A percentile compares a stretch with the other conserved stretches of the same genome.
Evolutionary conservation across 2,329 filamentous ascomycete species (phyloP).

Genomic region (Phaeosphaeria sp.): DNA sequence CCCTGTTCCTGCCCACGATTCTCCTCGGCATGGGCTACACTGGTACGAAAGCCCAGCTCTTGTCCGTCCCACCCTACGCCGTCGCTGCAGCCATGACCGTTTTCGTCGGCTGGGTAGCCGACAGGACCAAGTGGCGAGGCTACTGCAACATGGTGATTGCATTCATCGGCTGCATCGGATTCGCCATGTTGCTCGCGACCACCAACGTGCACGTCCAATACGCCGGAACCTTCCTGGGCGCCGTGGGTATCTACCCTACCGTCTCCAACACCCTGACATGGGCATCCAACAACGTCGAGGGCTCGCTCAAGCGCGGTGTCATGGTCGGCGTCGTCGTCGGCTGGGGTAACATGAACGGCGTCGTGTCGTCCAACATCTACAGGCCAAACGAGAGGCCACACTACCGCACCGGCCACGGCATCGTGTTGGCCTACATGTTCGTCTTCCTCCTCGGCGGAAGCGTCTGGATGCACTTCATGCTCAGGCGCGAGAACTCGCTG

Average conservation of each 20-base stretch:
- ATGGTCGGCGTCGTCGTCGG: constrained; percentile 86
- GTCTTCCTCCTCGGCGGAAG: constrained; percentile 76
- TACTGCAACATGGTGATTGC: constrained; percentile 80
- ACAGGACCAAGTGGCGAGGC: constrained; percentile 75
- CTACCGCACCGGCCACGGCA: constrained; percentile 76
- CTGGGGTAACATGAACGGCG: constrained; percentile 91
- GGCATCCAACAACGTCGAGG: constrained; percentile 88
- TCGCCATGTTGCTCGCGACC: constrained; percentile 77
- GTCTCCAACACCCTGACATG: constrained; percentile 88
- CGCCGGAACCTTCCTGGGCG: constrained; percentile 82
- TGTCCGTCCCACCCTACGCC: constrained; percentile 79
- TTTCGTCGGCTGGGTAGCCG: constrained; percentile 74
- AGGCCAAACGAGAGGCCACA: constrained; percentile 64
- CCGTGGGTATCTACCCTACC: constrained; percentile 86
- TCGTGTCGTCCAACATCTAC: constrained; percentile 86
- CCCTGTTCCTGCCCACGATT: constrained; percentile 56
- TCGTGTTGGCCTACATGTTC: constrained; percentile 76
- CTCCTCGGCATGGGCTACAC: constrained; percentile 59
- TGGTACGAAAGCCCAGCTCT: constrained; percentile 70
- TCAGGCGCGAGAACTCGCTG: constrained; percentile 73
- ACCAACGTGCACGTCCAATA: constrained; percentile 74
- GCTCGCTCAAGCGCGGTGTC: constrained; percentile 91
- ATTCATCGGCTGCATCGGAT: constrained; percentile 76
- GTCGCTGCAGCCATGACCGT: constrained; percentile 74
- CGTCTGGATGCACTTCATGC: constrained; percentile 67